Evolutionary conservation across 2,329 filamentous ascomycete genomes (phyloP), one percentile per base, ranked within the genome.

Genomic region (Seiridium cupressi): DNA sequence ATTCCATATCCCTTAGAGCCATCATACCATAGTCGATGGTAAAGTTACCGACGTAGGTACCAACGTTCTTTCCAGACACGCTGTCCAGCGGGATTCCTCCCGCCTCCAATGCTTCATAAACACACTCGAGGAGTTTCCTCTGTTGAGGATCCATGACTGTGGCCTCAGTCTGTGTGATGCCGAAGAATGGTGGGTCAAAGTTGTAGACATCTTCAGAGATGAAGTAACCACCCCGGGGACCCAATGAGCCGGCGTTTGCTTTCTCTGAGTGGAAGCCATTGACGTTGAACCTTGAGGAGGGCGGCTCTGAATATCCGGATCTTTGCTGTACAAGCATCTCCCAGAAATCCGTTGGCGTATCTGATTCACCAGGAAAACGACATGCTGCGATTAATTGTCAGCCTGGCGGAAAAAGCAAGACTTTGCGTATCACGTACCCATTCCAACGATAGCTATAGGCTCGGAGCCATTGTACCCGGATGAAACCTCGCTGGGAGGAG

Each of bases 91-190:
- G 55, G 7, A 61, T 6, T 2, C 66, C 66, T 2, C 60, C 53
- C 35, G 59, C 63, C 47, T 67, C 66, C 9, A 69, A 59, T 13
- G 65, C 66, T 51, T 77, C 74, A 59, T 70, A 77, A 0, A 75
- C 71, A 0, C 70, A 70, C 57, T 78, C 76, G 1, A 74, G 65
- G 1, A 74, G 64, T 40, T 71, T 64, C 6, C 72, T 66, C 48
- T 74, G 72, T 40, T 70, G 65, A 3, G 71, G 69, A 13, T 74
- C 72, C 61, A 74, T 68, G 5, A 68, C 64, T 10, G 62, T 64
- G 3, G 67, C 68, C 62, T 74, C 72, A 1, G 62, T 60, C 32
- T 66, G 63, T 31, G 62, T 65, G 42, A 73, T 70, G 1, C 66
- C 66, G 49, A 74, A 74, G 62, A 74, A 74, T 4, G 51, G 36